These are phyloP conservation scores for Acarospora socialis DNA, from an alignment of 2,329 filamentous ascomycete genomes.

Conservation along the genomic window DNA sequence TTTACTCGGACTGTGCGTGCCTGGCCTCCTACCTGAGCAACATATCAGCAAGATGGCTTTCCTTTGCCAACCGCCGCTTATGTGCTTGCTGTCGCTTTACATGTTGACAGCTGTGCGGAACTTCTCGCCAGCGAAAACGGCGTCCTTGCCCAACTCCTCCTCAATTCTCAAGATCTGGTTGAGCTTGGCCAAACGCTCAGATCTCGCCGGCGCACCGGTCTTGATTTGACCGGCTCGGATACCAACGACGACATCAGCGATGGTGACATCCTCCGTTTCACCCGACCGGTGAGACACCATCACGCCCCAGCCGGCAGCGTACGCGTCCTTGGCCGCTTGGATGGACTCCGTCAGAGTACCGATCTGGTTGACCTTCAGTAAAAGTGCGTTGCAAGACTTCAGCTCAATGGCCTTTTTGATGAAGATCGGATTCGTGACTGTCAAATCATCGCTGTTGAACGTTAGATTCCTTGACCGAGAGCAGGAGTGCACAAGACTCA, in stretches of 20 bases:
- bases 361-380: conserved; percentile 99
- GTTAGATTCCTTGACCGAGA: neutral
- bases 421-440: conserved; percentile 94
- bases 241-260: conserved; percentile 94
- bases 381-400: conserved; percentile 94
- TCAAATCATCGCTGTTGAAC: conserved; percentile 68
- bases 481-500: conserved; percentile 21
- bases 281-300: conserved; percentile 99
- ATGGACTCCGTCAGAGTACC: conserved; percentile 97
- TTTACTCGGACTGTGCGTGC: too few species aligned
- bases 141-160: conserved; percentile 90
- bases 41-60: too few species aligned
- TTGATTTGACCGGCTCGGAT: conserved; percentile 97
- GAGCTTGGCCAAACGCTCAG: conserved; percentile 97
- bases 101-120: conserved; percentile 87
- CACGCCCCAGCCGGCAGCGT: conserved; percentile 89
- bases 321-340: conserved; percentile 97
- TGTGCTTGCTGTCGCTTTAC: conserved; percentile 36
- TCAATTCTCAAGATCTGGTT: conserved; percentile 99
- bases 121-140: conserved; percentile 78
- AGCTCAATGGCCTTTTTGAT: conserved; percentile 99
- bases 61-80: too few species aligned
- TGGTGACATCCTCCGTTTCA: conserved; percentile 99
- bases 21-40: too few species aligned
- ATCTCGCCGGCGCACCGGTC: conserved; percentile 90